phyloP scores from a whole-genome alignment of 768 basidiomycete species.

The Xanthoconium stramineum region DNA sequence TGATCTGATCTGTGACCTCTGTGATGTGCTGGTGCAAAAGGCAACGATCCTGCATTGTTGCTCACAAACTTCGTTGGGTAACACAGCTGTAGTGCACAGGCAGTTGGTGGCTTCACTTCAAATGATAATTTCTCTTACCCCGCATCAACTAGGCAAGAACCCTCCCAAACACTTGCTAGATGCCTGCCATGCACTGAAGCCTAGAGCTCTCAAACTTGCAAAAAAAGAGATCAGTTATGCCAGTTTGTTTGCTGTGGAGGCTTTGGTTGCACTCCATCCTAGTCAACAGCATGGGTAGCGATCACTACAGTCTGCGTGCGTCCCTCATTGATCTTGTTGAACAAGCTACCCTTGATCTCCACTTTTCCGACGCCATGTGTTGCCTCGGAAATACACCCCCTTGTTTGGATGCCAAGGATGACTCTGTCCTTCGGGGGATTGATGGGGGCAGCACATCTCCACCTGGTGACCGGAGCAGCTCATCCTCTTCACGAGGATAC shows the following conservation, averaged over 20 bases:
- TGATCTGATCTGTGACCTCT: background rate
- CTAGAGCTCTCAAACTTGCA: background rate
- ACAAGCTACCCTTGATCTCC: background rate
- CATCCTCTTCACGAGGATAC: too few species aligned
- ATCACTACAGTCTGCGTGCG: background rate
- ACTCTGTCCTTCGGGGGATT: too few species aligned
- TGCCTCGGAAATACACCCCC: background rate
- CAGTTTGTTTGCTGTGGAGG: conserved; percentile 1
- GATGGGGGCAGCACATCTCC: background rate
- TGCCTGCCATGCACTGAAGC: background rate
- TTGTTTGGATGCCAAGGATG: background rate
- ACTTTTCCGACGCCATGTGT: background rate
- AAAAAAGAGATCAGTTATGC: background rate
- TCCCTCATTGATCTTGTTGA: too few species aligned
- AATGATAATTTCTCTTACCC: background rate
- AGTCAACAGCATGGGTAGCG: background rate
- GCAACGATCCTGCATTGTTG: too few species aligned
- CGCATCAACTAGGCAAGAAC: background rate
- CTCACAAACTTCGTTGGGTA: too few species aligned
- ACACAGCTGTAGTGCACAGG: too few species aligned
- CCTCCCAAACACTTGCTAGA: background rate
- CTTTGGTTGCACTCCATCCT: background rate
- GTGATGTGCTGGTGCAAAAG: too few species aligned
- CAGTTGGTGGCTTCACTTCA: too few species aligned
- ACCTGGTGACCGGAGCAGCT: background rate